Conservation (phyloP, 2,329 filamentous ascomycete genomes). For the Didymella glomerata region DNA sequence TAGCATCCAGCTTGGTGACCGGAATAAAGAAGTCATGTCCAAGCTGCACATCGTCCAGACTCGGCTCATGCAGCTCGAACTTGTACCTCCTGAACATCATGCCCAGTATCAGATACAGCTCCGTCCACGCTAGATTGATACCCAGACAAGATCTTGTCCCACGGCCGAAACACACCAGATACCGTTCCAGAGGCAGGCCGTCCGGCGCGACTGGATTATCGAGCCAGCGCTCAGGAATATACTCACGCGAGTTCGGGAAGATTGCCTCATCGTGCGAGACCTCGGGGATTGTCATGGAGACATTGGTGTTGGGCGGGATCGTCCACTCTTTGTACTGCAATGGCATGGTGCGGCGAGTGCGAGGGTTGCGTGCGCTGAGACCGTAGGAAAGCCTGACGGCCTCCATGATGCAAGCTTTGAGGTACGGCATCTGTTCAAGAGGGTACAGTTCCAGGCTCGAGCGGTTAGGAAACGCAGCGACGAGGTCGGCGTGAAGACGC, state of each 20-base stretch:
- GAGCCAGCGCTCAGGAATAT: constrained; percentile 55
- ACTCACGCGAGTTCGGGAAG: constrained; percentile 49
- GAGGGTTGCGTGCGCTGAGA: constrained; percentile 50
- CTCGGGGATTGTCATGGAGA: constrained; percentile 51
- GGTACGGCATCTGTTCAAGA: constrained; percentile 40
- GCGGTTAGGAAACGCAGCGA: constrained; percentile 40
- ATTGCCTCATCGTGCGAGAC: constrained; percentile 48
- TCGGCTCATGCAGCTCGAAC: constrained; percentile 44
- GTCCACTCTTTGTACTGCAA: constrained; percentile 40
- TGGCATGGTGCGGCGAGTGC: constrained; percentile 36
- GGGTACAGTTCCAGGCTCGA: constrained; percentile 32
- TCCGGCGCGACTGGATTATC: constrained; percentile 37
- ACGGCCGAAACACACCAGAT: constrained; percentile 53
- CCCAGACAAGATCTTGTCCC: constrained; percentile 56
- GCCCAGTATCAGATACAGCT: constrained; percentile 46
- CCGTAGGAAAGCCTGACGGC: constrained; percentile 51
- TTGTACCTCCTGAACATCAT: constrained; percentile 46
- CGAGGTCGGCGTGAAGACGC: constrained; percentile 44
- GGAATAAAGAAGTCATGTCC: constrained; percentile 53
- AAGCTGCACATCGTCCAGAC: constrained; percentile 43
- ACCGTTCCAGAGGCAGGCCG: constrained; percentile 50
- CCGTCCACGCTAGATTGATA: constrained; percentile 49
- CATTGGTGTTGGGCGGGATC: constrained; percentile 46
- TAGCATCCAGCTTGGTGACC: constrained; percentile 40
- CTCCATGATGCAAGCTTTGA: constrained; percentile 44